Evolutionary conservation across 208 protist genomes (phyloP).

Genomic region (Crithidia fasciculata): DNA sequence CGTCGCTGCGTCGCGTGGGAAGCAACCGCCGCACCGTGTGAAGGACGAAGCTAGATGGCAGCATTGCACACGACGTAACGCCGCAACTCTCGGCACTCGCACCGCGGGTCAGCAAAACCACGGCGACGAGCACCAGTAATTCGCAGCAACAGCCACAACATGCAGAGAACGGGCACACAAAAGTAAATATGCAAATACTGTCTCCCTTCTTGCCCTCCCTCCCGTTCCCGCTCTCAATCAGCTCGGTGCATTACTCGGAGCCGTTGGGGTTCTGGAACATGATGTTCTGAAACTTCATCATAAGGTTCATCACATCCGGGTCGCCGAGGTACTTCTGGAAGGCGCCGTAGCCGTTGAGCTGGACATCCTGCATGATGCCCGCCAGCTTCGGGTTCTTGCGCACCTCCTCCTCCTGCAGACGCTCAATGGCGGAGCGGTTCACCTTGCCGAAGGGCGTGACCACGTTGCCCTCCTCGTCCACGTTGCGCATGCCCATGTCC

Average conservation of each 20-base stretch:
- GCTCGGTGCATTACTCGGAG: neutral
- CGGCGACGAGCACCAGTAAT: neutral
- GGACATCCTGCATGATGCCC: conserved; percentile 85
- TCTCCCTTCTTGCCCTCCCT: neutral
- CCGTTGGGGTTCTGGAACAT: conserved; percentile 47
- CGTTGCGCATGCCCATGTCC: conserved; percentile 43
- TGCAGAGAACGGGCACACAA: neutral
- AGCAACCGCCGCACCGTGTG: no score
- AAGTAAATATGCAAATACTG: neutral
- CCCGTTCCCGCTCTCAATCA: no score
- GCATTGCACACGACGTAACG: no score
- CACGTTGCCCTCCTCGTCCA: conserved; percentile 67
- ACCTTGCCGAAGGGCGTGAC: conserved; percentile 85
- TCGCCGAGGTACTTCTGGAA: conserved; percentile 93
- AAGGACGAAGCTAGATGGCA: no score
- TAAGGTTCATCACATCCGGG: conserved; percentile 90
- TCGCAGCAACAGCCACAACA: neutral
- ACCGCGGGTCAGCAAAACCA: neutral
- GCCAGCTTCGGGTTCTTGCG: conserved; percentile 84
- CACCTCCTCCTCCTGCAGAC: conserved; percentile 77
- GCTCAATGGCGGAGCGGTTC: conserved; percentile 61
- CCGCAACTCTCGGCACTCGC: neutral
- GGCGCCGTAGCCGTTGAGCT: conserved; percentile 76
- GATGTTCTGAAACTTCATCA: conserved; percentile 84
- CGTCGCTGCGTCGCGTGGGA: no score